Percentiles rank a stretch among this genome's conserved stretches.
Evolutionary conservation across 148 eudicot genomes (phyloP).

Genomic region (Hydrangea macrophylla): DNA sequence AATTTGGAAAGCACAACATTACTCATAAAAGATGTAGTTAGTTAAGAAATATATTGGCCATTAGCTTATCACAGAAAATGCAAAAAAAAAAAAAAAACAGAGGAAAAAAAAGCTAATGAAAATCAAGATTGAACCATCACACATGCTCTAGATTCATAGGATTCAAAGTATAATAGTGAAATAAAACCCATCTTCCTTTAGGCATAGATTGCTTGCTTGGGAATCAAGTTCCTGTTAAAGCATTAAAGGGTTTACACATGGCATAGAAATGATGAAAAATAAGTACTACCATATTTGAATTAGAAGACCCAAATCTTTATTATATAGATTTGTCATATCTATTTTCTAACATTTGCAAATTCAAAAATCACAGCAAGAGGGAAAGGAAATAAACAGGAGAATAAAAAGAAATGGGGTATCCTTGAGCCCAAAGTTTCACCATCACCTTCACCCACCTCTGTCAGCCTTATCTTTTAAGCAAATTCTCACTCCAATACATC

Average conservation of each 20-base stretch:
- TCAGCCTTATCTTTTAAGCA: slow-evolving; percentile 81
- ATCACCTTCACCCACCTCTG: slow-evolving; percentile 60
- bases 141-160: neutral
- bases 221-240: slow-evolving; percentile 46
- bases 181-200: neutral
- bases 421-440: slow-evolving; percentile 71
- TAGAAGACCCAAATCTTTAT: neutral
- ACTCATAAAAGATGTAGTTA: too few relatives aligned
- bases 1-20: too few relatives aligned
- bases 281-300: slow-evolving; percentile 11
- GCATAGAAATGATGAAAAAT: slow-evolving; percentile 9
- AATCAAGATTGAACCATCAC: neutral
- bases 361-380: slow-evolving; percentile 12
- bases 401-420: slow-evolving; percentile 34
- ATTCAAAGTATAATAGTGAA: neutral
- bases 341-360: neutral
- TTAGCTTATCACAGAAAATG: too few relatives aligned
- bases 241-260: neutral
- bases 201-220: slow-evolving; percentile 51
- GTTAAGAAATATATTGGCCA: too few relatives aligned
- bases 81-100: too few relatives aligned
- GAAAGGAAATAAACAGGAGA: slow-evolving; percentile 20
- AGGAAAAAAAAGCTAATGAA: too few relatives aligned
- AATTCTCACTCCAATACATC: slow-evolving; percentile 36
- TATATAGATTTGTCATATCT: neutral